phyloP scores from a whole-genome alignment of 2,329 filamentous ascomycete species.

The Neonectria sp. region DNA sequence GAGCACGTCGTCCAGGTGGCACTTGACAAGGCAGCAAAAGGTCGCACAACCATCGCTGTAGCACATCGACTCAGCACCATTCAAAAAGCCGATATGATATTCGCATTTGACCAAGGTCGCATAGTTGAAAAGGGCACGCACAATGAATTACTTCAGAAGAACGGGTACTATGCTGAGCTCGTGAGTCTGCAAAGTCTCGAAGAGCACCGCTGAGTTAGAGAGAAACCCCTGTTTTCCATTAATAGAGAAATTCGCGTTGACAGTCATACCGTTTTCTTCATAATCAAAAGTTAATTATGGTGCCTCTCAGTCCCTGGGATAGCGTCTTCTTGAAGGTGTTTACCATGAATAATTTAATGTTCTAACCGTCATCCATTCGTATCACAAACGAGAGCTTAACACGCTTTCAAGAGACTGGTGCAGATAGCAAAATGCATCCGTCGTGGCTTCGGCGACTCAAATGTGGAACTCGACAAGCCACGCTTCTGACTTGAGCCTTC shows the following conservation, averaged over 20 bases:
- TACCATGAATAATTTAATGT: not conserved
- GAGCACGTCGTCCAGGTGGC: slow-evolving; percentile 14
- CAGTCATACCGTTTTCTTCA: not conserved
- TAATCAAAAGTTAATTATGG: too few species aligned
- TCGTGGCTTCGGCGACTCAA: too few species aligned
- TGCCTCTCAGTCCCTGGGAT: too few species aligned
- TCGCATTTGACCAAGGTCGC: slow-evolving; percentile 10
- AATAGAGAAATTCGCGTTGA: not conserved
- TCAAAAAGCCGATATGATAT: slow-evolving; percentile 14
- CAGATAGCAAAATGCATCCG: too few species aligned
- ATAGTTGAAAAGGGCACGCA: slow-evolving; percentile 10
- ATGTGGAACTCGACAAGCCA: too few species aligned
- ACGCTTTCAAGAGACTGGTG: not conserved
- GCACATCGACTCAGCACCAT: slow-evolving; percentile 16
- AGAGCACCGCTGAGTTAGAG: not conserved
- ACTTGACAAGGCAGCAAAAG: slow-evolving; percentile 15
- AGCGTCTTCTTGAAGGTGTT: not conserved
- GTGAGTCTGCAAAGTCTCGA: slow-evolving; percentile 15
- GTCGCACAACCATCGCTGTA: slow-evolving; percentile 13
- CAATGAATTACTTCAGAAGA: not conserved
- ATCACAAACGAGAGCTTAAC: not conserved
- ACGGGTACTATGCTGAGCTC: slow-evolving; percentile 10
- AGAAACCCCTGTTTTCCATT: not conserved
- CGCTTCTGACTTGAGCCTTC: too few species aligned
- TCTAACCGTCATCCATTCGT: not conserved